Evolutionary conservation across 1,139 yeast species (phyloP), one percentile per base, ranked within the genome.

Genomic region (Zygosaccharomyces pseudobailii): DNA sequence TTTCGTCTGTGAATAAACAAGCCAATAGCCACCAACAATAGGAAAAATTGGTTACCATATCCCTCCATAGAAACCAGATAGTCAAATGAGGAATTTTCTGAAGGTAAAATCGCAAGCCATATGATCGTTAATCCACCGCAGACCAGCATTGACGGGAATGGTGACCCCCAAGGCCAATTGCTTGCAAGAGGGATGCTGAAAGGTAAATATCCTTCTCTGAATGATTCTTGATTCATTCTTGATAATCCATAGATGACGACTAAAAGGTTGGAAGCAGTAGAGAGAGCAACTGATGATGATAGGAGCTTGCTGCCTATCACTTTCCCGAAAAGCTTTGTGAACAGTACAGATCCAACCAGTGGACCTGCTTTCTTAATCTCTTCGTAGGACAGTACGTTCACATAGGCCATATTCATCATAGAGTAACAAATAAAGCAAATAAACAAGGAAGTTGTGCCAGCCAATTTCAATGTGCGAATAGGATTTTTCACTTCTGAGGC

Each of bases 401-500:
- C 61, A 55, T 80, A 81, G 2, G 85, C 82, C 36, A 78, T 52
- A 55, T 81, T 81, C 48, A 80, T 75, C 49, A 77, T 68, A 3
- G 74, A 52, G 55, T 79, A 81, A n/a, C 82, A 76, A 13, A 76
- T 42, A 2, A 79, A 65, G 35, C 79, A 72, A 7, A 80, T 62
- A 1, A 69, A 49, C 36, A 82, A 62, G 0, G 86, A 78, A 1
- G 72, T 63, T 0, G 84, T 84, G 0, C 86, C 87, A 1, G 86
- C 84, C 33, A 80, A 74, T 56, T 70, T 78, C 45, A 80, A 71
- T 0, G 85, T 80, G 37, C 77, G 64, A 0, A 71, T 68, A 0
- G 86, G 87, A 54, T 81, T 76, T 48, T 75, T 75, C 32, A 81
- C 76, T 56, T 82, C 87, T 44, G 78, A 78, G 0, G 83, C 71